These are phyloP conservation scores for Triticum aestivum DNA, from an alignment of 176 grass and related monocot species.

Conservation along the genomic window IWGSC_CS_RefSeq_v2.1 NC_057810.1:225657327-225657826, in stretches of 20 bases:
- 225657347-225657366: neutral
- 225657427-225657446: too few species aligned
- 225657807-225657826: slow-evolving; percentile 22
- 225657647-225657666: neutral
- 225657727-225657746: slow-evolving; percentile 65
- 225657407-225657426: neutral
- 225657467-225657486: too few species aligned
- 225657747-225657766: slow-evolving; percentile 77
- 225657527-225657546: too few species aligned
- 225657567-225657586: too few species aligned
- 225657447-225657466: too few species aligned
- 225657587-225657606: too few species aligned
- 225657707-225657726: slow-evolving; percentile 58
- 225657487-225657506: too few species aligned
- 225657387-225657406: neutral
- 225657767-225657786: slow-evolving; percentile 80
- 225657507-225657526: too few species aligned
- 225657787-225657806: slow-evolving; percentile 93
- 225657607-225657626: too few species aligned
- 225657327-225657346: slow-evolving; percentile 2
- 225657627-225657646: too few species aligned
- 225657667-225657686: slow-evolving; percentile 52
- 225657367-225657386: neutral
- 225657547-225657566: too few species aligned
- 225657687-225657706: slow-evolving; percentile 94